Evolutionary conservation across 257 asterid species (phyloP).

Genomic region (Solanum virginianum): DNA sequence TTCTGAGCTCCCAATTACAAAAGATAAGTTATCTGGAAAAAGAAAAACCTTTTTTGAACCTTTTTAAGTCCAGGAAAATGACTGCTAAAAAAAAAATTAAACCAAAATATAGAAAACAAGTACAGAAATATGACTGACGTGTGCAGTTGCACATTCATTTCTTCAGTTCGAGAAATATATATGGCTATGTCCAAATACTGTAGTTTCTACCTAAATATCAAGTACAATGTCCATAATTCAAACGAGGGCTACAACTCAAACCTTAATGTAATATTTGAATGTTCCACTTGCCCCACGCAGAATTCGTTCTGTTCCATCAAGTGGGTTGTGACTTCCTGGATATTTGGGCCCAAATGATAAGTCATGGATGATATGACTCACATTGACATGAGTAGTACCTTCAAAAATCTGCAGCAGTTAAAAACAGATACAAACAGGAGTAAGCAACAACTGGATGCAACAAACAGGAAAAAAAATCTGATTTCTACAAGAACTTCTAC

Average conservation of each 20-base stretch:
- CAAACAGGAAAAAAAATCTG: neutral
- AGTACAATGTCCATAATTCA: neutral
- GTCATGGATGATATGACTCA: constrained; percentile 90
- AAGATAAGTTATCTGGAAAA: neutral
- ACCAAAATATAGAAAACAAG: neutral
- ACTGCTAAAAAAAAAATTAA: neutral
- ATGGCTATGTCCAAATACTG: neutral
- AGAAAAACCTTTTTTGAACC: no score
- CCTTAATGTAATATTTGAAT: constrained; percentile 98
- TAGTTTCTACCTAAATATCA: neutral
- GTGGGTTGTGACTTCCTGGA: constrained; percentile 97
- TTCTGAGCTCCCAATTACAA: neutral
- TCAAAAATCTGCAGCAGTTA: constrained; percentile 59
- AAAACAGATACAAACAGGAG: neutral
- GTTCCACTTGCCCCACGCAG: constrained; percentile 88
- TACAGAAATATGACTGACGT: neutral
- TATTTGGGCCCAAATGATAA: constrained; percentile 94
- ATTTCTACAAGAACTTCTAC: neutral
- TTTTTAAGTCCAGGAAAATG: neutral
- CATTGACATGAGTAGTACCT: constrained; percentile 79
- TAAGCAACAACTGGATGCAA: neutral
- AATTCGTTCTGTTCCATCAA: constrained; percentile 75
- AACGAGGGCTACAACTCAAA: constrained; percentile 7
- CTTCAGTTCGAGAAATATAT: neutral
- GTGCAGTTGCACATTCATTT: neutral